Conservation (phyloP, 2,329 filamentous ascomycete species). For the Diaporthe aspalathi region DNA sequence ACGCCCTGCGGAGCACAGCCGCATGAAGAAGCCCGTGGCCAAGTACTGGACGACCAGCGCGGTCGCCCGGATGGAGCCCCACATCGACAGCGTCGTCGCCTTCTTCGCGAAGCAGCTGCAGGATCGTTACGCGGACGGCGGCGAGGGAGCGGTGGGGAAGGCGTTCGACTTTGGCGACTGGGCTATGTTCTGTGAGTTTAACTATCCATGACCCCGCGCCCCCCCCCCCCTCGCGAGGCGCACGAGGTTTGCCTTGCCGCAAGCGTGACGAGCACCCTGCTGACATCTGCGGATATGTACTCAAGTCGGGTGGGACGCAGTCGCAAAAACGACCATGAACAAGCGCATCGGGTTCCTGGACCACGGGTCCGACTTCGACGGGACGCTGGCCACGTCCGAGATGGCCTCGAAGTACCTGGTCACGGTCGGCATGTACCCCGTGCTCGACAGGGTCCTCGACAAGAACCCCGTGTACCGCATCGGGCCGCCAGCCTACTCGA, state of each 20-base stretch:
- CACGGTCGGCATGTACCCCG: constrained; percentile 43
- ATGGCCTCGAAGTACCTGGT: constrained; percentile 13
- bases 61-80: constrained; percentile 26
- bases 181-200: constrained; percentile 14
- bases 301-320: constrained; percentile 30
- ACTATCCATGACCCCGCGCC: no score
- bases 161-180: constrained; percentile 28
- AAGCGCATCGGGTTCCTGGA: constrained; percentile 51
- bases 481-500: constrained; percentile 45
- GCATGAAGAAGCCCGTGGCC: constrained; percentile 25
- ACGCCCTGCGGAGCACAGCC: constrained; percentile 11
- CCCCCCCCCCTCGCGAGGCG: no score
- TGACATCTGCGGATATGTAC: background rate
- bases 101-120: constrained; percentile 30
- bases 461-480: constrained; percentile 47
- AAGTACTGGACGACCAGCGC: constrained; percentile 31
- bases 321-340: constrained; percentile 25
- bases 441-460: constrained; percentile 45
- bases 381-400: constrained; percentile 49
- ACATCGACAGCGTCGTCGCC: constrained; percentile 17
- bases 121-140: background rate
- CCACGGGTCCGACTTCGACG: constrained; percentile 49
- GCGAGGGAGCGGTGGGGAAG: background rate
- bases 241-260: no score
- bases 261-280: background rate